Evolutionary conservation across 768 basidiomycete species (phyloP).

Genomic region (Lactarius indigo): DNA sequence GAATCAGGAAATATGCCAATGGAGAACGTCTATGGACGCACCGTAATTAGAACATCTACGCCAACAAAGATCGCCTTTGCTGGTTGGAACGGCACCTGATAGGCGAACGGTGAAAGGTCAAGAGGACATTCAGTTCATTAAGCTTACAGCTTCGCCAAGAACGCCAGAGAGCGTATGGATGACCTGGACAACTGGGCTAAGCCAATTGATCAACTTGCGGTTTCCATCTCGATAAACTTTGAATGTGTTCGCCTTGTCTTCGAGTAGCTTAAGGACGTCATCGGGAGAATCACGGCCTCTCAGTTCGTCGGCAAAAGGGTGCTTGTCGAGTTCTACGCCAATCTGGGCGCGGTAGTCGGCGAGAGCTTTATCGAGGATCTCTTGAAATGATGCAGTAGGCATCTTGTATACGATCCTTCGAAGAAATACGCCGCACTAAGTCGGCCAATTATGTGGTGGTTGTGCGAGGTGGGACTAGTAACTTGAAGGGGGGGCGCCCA

Average conservation of each 20-base stretch:
- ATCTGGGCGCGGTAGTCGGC: background rate
- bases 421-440: background rate
- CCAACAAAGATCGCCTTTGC: background rate
- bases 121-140: background rate
- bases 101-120: background rate
- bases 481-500: no score
- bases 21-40: background rate
- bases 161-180: background rate
- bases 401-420: background rate
- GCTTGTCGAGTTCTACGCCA: background rate
- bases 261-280: background rate
- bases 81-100: background rate
- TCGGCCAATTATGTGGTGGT: background rate
- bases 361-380: background rate
- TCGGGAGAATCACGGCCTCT: background rate
- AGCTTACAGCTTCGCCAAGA: background rate
- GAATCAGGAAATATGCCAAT: no score
- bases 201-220: background rate
- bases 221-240: background rate
- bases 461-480: no score
- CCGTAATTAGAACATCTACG: background rate
- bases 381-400: background rate
- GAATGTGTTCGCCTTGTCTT: background rate
- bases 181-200: background rate
- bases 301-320: background rate